Conservation (phyloP, 805 yeast species). For the Clavispora phyllophila region DNA sequence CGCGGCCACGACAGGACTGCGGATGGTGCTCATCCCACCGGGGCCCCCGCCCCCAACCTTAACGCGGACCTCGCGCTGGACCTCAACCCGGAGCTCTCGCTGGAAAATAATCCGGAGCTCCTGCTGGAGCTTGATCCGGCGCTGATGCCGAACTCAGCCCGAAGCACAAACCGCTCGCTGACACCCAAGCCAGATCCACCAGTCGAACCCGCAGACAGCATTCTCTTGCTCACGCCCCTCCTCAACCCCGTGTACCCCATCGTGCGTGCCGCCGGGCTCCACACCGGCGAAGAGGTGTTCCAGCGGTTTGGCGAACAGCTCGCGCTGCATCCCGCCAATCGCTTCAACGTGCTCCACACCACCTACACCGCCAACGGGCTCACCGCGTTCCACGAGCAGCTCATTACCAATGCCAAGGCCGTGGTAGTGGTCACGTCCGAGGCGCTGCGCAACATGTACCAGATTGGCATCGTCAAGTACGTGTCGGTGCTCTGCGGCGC, state of each 20-base stretch:
- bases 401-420: conserved; percentile 47
- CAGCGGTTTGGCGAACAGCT: conserved; percentile 46
- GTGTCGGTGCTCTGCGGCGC: conserved; percentile 52
- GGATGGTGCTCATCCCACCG: too few relatives aligned
- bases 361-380: conserved; percentile 55
- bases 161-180: too few relatives aligned
- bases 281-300: conserved; percentile 48
- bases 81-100: conserved; percentile 3
- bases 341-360: conserved; percentile 50
- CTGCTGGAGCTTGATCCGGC: too few relatives aligned
- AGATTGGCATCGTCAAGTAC: conserved; percentile 56
- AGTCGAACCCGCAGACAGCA: conserved; percentile 21
- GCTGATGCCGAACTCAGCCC: too few relatives aligned
- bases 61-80: neutral
- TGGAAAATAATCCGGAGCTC: too few relatives aligned
- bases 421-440: conserved; percentile 54
- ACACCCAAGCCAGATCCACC: too few relatives aligned
- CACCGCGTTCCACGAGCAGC: conserved; percentile 49
- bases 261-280: conserved; percentile 11
- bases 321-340: conserved; percentile 24
- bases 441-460: conserved; percentile 56
- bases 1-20: too few relatives aligned
- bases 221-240: conserved; percentile 34
- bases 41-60: too few relatives aligned
- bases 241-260: conserved; percentile 32